Percentiles rank a stretch among this genome's conserved stretches.
phyloP scores from a whole-genome alignment of 2,329 filamentous ascomycete species.

The Aschersonia sp. region DNA sequence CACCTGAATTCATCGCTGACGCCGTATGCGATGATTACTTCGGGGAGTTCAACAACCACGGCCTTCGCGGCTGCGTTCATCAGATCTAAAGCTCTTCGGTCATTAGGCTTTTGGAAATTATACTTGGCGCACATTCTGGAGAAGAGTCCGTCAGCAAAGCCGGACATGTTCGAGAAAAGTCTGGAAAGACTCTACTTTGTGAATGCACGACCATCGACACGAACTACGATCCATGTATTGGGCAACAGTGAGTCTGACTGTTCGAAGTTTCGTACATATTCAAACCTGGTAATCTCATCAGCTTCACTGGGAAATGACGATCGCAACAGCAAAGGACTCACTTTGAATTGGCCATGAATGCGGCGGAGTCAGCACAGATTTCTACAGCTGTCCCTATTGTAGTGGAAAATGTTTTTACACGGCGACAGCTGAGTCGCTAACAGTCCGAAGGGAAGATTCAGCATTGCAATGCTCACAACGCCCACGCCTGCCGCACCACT shows the following conservation, averaged over 20 bases:
- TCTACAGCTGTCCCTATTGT: no score
- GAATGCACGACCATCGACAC: conserved; percentile 88
- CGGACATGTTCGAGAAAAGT: background rate
- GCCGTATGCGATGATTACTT: conserved; percentile 79
- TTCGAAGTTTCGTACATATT: conserved; percentile 88
- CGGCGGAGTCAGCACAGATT: background rate
- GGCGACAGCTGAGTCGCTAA: no score
- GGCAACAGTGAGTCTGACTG: conserved; percentile 64
- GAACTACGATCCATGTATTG: conserved; percentile 91
- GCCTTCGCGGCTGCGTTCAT: conserved; percentile 90
- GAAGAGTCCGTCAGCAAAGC: conserved; percentile 3
- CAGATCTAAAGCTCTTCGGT: conserved; percentile 69
- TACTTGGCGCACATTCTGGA: conserved; percentile 68
- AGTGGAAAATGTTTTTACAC: no score
- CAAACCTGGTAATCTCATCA: conserved; percentile 45
- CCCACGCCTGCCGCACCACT: no score
- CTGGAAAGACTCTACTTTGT: conserved; percentile 50
- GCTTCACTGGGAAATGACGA: background rate
- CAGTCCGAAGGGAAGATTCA: no score
- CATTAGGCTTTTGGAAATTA: conserved; percentile 82
- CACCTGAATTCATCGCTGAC: conserved; percentile 88
- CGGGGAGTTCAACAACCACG: conserved; percentile 69
- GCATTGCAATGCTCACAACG: no score
- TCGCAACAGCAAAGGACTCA: conserved; percentile 11
- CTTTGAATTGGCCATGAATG: conserved; percentile 41